Base-by-base conservation (phyloP, 1,139 yeast species). In the Hanseniaspora sp. region DNA sequence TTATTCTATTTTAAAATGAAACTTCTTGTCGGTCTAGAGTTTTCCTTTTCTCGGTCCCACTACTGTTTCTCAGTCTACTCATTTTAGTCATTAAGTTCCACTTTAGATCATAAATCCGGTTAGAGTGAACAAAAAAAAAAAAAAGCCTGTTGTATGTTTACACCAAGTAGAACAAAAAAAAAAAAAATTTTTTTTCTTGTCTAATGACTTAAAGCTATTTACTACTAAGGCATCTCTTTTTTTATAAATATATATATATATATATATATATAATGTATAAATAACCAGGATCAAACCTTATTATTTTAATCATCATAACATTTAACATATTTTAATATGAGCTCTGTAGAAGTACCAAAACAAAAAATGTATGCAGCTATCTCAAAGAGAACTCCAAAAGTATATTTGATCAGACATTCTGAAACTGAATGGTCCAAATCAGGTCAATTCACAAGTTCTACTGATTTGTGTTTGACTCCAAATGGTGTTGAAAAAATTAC, bases 341-440 rank as follows among this genome's bases (percentile, higher is more conserved):
- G n/a, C 8, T n/a, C 11, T 15, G 18, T 8, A n/a, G 40, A 37
- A 37, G 40, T 13, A 37, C 40, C 40, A 37, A n/a, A 13, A 13
- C 11, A 33, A 46, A 31, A 12, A 34, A 48, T 48, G 52, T 35
- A 37, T 7, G 31, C 38, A 18, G 46, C 45, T n/a, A 35, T 17
- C 7, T 23, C 47, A 18, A 43, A 43, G 13, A 51, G 46, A 51
- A 51, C 54, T 7, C 95, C 95, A 18, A 75, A 95, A 69, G 80
- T 86, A 43, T 78, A 86, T 38, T 80, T 86, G 61, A 79, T 86
- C 53, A 90, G 96, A 61, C 71, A 64, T 54, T 76, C 95, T 39
- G 96, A 90, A 71, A 90, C 97, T 2, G 95, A 81, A 68, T 90
- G 97, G 97, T 88, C 96, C 39, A 80, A 83, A 64, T 77, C 88